Evolutionary conservation across 805 yeast species (phyloP), one percentile per base, ranked within the genome.

Genomic region (Danielia reshetovae): DNA sequence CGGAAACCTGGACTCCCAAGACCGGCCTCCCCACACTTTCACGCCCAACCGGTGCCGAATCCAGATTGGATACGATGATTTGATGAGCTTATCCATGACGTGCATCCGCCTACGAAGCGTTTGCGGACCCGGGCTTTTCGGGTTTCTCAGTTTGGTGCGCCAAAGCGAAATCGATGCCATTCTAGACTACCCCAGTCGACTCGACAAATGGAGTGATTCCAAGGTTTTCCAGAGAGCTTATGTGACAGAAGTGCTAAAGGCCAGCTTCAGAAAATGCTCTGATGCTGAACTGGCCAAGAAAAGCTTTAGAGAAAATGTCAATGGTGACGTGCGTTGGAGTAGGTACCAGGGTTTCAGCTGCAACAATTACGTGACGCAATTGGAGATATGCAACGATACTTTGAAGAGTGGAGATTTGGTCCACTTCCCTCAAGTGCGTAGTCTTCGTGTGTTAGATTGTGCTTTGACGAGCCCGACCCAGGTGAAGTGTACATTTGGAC

Each of bases 111-210:
- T 60, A 3, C 43, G 65, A 12, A 28, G 24, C 10, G 32, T 43
- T 11, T 31, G 55, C 10, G 60, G 55, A 0, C 48, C 48, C 6
- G 16, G 32, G 2, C 14, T 59, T 13, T 59, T 56, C 32, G 30
- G 29, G 6, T 39, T 40, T 12, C 12, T 52, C 5, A 60, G 65
- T 34, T 38, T 60, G 27, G 45, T 59, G 5, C 34, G 66, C 16
- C 26, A 35, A 15, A 58, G 56, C 34, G 57, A 53, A 32, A 36
- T 53, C 2, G 66, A 60, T 40, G 49, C 55, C 3, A 34, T 57
- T 6, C 35, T 60, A 27, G 42, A 48, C 1, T 37, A 38, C 26
- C 60, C 62, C 15, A 42, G 38, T 24, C 19, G 40, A 4, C 45
- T 46, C 40, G 48, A 50, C 24, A 24, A 32, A 11, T 57, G 42